A percentile compares a stretch with the other conserved stretches of the same genome.
phyloP scores from a whole-genome alignment of 2,329 filamentous ascomycete genomes.

The Aaosphaeria pasadenensis region DNA sequence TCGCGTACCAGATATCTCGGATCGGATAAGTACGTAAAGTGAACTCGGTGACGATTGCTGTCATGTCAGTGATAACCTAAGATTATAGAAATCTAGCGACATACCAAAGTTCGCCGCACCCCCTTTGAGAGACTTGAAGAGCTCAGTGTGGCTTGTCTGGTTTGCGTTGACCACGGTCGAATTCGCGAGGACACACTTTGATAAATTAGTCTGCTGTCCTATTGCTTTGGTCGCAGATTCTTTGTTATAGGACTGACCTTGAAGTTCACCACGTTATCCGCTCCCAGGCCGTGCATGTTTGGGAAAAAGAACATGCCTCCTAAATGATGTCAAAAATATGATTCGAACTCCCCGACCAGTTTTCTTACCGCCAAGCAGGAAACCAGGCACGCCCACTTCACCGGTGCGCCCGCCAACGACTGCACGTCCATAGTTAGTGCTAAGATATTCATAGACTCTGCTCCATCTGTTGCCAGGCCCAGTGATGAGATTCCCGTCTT shows the following conservation, averaged over 20 bases:
- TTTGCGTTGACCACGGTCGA: conserved; percentile 34
- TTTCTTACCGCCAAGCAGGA: conserved; percentile 19
- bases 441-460: conserved; percentile 24
- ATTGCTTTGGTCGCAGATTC: not conserved
- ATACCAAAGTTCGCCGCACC: conserved; percentile 38
- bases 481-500: conserved; percentile 20
- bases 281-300: not conserved
- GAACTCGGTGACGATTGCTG: conserved; percentile 19
- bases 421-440: conserved; percentile 10
- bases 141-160: conserved; percentile 21
- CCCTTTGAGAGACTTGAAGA: conserved; percentile 38
- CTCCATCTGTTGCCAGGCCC: conserved; percentile 28
- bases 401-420: conserved; percentile 23
- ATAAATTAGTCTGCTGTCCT: not conserved
- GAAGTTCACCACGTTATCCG: conserved; percentile 1
- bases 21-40: conserved; percentile 24
- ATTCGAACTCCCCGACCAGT: no score
- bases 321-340: not conserved
- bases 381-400: conserved; percentile 25
- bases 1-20: conserved; percentile 17
- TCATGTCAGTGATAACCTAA: not conserved
- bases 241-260: not conserved
- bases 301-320: conserved; percentile 1
- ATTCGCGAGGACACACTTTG: conserved; percentile 29
- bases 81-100: not conserved